Evolutionary conservation across 805 yeast species (phyloP), one percentile per base, ranked within the genome.

Genomic region (Saccharomycopsis sp.): DNA sequence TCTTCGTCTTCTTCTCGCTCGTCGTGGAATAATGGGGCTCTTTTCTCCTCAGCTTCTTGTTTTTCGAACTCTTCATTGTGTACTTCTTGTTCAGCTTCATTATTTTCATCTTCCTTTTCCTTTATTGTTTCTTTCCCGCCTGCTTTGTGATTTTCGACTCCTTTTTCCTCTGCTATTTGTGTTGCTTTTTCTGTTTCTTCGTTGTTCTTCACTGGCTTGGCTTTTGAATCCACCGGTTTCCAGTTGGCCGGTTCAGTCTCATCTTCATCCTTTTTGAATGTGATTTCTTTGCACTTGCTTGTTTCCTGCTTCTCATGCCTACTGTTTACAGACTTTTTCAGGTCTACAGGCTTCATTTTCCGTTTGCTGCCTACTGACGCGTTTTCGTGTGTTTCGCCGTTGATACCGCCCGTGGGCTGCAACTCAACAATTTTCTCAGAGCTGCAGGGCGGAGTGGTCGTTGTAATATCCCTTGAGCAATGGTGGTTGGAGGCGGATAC

Each of bases 1-100:
- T 61, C 65, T 34, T 64, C 61, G 40, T 48, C 64, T 51, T 61
- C 61, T 58, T 57, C 65, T 56, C 55, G 55, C 51, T 61, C 65
- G 47, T 62, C 53, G 50, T 37, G 24, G 15, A n/a, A n/a, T n/a
- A n/a, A n/a, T n/a, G n/a, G n/a, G n/a, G n/a, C 56, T 15, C 21
- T 60, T 15, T 52, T 53, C 46, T 59, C 63, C 34, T 29, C 60
- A 18, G 24, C 51, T 20, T 20, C 18, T 47, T 47, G 18, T 18
- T 50, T 15, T 47, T n/a, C n/a, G n/a, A n/a, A n/a, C n/a, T n/a
- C n/a, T n/a, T 54, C 34, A 3, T 2, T 23, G 16, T 24, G 21
- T 5, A 7, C 24, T 41, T 47, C 56, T 34, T 55, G 54, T 24
- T 61, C 65, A 40, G 47, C 60, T 3, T 29, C 24, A n/a, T 53